These are phyloP conservation scores for Blastobotrys buckinghamii DNA, from an alignment of 1,139 yeast species.

Conservation along the genomic window DNA sequence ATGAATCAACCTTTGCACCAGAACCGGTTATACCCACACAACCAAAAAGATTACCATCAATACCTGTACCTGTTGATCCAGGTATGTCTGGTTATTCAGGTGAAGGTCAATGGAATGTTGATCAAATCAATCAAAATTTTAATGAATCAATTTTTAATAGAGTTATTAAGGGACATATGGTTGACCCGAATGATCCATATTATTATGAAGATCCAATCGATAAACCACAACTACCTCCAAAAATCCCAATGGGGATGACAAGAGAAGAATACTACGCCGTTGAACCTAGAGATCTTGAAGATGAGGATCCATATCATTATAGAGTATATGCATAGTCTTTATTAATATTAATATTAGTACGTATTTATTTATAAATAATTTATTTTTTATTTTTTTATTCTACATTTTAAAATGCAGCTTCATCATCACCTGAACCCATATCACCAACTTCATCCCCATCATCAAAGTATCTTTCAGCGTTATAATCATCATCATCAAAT, in stretches of 20 bases:
- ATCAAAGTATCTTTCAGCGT: constrained; percentile 51
- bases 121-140: constrained; percentile 32
- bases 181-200: constrained; percentile 2
- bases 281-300: constrained; percentile 16
- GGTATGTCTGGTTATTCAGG: constrained; percentile 26
- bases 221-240: constrained; percentile 28
- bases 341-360: neutral
- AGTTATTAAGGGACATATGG: constrained; percentile 14
- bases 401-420: constrained; percentile 17
- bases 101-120: constrained; percentile 28
- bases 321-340: constrained; percentile 11
- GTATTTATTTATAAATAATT: constrained; percentile 2
- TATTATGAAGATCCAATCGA: neutral
- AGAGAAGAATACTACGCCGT: constrained; percentile 26
- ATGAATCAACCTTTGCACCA: constrained; percentile 25
- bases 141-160: constrained; percentile 32
- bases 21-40: constrained; percentile 23
- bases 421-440: constrained; percentile 38
- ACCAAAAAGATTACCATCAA: constrained; percentile 10
- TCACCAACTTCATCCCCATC: constrained; percentile 48
- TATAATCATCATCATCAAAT: constrained; percentile 71
- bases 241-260: constrained; percentile 29
- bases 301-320: constrained; percentile 13
- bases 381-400: neutral
- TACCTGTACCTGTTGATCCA: constrained; percentile 21